These are phyloP conservation scores for Kappamyces sp. DNA, from an alignment of 192 early-diverging fungal genomes.

Conservation along the genomic window DNA sequence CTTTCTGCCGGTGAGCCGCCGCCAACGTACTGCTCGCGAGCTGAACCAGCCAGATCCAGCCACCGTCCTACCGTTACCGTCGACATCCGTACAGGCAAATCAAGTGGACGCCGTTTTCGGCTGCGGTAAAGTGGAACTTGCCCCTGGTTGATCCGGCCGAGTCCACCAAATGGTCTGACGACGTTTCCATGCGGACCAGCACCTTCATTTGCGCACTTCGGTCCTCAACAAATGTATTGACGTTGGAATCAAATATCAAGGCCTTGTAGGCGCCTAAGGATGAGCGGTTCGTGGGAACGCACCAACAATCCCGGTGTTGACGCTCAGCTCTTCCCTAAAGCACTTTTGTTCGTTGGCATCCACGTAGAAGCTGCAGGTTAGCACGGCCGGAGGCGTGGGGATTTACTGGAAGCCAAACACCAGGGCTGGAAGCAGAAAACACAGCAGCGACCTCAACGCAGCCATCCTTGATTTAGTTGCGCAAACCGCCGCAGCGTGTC, in stretches of 20 bases:
- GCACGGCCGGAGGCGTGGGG: too few relatives aligned
- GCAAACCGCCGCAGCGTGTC: too few relatives aligned
- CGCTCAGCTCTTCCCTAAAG: constrained; percentile 12
- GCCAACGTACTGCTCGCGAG: neutral
- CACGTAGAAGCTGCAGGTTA: neutral
- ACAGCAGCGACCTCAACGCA: too few relatives aligned
- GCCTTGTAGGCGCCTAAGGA: neutral
- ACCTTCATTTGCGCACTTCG: neutral
- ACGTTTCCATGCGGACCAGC: constrained; percentile 5
- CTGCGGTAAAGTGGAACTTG: constrained; percentile 85
- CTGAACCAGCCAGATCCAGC: constrained; percentile 2
- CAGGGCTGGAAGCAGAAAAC: too few relatives aligned
- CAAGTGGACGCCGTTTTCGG: constrained; percentile 80
- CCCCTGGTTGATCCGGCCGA: constrained; percentile 68
- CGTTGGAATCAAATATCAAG: neutral
- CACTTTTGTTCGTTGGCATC: constrained; percentile 7
- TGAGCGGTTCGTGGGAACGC: neutral
- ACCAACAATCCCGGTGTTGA: constrained; percentile 9
- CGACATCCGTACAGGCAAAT: constrained; percentile 67
- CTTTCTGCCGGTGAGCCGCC: neutral
- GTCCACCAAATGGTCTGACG: constrained; percentile 62
- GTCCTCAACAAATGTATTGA: neutral
- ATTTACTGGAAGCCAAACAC: too few relatives aligned
- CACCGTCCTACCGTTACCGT: neutral
- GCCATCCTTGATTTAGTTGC: too few relatives aligned